phyloP scores from a whole-genome alignment of 495 filamentous ascomycete species.

The Trichoderma orchidacearum region DNA sequence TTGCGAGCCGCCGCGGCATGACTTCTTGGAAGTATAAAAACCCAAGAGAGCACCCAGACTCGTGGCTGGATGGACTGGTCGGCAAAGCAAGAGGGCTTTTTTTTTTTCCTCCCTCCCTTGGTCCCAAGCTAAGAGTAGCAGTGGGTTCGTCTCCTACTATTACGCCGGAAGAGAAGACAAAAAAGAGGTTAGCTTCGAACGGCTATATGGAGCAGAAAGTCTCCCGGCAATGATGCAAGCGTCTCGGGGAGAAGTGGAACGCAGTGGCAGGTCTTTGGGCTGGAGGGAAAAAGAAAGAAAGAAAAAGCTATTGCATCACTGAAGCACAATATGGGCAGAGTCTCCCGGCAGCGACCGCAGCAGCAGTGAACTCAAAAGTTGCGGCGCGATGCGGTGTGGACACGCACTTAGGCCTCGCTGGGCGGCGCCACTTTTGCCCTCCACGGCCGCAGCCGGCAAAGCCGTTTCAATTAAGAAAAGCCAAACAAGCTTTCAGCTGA shows the following conservation, averaged over 20 bases:
- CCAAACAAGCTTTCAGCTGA: background rate
- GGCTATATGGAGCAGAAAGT: background rate
- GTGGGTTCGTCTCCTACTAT: no score
- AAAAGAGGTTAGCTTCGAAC: background rate
- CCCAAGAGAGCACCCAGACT: background rate
- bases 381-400: background rate
- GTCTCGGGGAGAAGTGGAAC: background rate
- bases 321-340: no score
- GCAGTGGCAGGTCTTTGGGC: background rate
- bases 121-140: no score
- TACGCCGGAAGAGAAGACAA: background rate
- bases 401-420: background rate
- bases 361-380: background rate
- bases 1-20: constrained; percentile 41
- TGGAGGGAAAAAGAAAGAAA: no score
- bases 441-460: background rate
- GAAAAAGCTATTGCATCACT: no score
- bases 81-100: background rate
- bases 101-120: background rate
- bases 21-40: background rate
- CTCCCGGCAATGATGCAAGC: background rate
- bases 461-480: background rate
- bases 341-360: background rate
- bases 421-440: background rate
- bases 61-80: background rate